These are phyloP conservation scores for Striga hermonthica DNA, from an alignment of 305 asterid genomes.

Conservation along the genomic window DNA sequence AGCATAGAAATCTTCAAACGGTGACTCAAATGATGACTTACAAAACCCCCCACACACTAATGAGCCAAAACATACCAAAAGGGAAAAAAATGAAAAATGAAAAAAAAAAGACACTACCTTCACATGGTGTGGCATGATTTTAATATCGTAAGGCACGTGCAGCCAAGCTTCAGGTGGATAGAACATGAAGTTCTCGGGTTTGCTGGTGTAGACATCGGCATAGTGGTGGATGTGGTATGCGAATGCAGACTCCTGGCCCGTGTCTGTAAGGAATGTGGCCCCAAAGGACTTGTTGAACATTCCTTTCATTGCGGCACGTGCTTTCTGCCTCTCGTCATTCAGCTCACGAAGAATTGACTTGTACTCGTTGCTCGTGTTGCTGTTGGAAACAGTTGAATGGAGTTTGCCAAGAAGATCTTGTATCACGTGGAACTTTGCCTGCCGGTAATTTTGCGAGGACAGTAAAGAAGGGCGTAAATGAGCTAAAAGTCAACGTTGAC, in stretches of 20 bases:
- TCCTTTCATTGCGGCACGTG: constrained; percentile 66
- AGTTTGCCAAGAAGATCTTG: constrained; percentile 91
- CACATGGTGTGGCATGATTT: constrained; percentile 96
- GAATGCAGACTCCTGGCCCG: constrained; percentile 93
- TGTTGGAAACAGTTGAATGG: constrained; percentile 58
- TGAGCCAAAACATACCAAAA: no score
- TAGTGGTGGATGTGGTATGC: constrained; percentile 90
- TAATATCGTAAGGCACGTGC: constrained; percentile 86
- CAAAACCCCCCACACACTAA: no score
- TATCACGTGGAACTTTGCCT: constrained; percentile 88
- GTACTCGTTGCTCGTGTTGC: constrained; percentile 53
- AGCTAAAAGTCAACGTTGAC: no score
- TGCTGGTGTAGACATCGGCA: constrained; percentile 94
- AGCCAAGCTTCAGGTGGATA: constrained; percentile 92
- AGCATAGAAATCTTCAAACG: no score
- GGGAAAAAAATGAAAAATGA: no score
- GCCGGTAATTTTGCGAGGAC: constrained; percentile 11
- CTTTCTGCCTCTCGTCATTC: constrained; percentile 73
- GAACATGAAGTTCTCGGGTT: constrained; percentile 87
- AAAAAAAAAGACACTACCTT: constrained; percentile 51
- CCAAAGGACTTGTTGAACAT: constrained; percentile 92
- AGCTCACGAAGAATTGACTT: constrained; percentile 67
- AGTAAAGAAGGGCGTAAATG: no score
- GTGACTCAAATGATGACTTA: no score
- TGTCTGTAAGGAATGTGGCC: constrained; percentile 86